A percentile compares a stretch with the other conserved stretches of the same genome.
These are phyloP conservation scores for Lablab purpureus DNA, from an alignment of 306 rosid genomes.

Conservation along the genomic window DNA sequence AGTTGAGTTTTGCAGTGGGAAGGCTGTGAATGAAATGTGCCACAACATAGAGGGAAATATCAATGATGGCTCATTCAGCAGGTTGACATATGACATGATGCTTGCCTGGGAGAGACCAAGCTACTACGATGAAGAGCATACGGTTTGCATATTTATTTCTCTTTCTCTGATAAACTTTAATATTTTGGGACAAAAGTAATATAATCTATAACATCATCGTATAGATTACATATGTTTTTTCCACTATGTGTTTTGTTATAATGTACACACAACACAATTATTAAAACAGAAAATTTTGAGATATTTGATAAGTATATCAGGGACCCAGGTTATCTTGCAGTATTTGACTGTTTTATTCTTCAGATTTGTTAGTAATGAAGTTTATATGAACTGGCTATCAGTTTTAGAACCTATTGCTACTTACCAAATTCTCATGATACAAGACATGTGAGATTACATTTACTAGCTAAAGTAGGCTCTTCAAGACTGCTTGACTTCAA, in stretches of 20 bases:
- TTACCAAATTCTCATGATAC: background rate
- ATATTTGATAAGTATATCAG: conserved; percentile 7
- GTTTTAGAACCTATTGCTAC: conserved; percentile 8
- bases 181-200: background rate
- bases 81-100: conserved; percentile 83
- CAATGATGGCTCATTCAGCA: conserved; percentile 64
- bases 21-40: conserved; percentile 56
- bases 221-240: too few species aligned
- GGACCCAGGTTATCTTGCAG: background rate
- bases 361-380: background rate
- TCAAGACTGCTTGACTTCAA: background rate
- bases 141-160: conserved; percentile 46
- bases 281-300: background rate
- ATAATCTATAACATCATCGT: too few species aligned
- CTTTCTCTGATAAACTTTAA: background rate
- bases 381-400: background rate
- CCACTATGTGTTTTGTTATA: background rate
- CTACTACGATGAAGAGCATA: conserved; percentile 50
- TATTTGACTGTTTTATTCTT: background rate
- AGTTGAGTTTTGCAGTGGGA: conserved; percentile 78
- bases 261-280: background rate
- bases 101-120: conserved; percentile 89
- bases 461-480: conserved; percentile 3
- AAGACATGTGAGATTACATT: background rate
- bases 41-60: conserved; percentile 60